Base-by-base conservation (phyloP, 2,329 filamentous ascomycete species). In the Cucurbitaria berberidis region DNA sequence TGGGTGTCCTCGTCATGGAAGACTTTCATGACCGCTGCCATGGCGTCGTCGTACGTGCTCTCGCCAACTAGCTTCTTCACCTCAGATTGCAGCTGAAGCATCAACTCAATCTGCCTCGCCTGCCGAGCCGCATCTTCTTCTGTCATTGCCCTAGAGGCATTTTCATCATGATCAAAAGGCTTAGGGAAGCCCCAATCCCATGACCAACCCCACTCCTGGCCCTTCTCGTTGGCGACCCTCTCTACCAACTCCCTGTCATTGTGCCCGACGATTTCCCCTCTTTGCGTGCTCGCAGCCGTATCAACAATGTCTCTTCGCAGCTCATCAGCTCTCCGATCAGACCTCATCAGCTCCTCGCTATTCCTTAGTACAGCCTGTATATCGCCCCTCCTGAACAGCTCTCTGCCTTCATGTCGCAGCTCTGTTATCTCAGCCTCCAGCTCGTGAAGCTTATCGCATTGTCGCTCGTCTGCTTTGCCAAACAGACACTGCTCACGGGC, bases 141-240 rank as follows among this genome's bases (percentile, higher is more conserved):
- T 9, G 41, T 13, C 9, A 18, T 15, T 15, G 44, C 41, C 1
- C 49, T 19, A 3, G 38, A 22, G 4, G 19, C 35, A 5, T 36
- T 34, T 7, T 38, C 27, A 2, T 65, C 55, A 13, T 59, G 52
- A 39, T 72, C 66, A 18, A 68, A 69, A 5, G 66, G 61, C 38
- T 52, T 61, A 2, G 71, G 69, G 35, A 68, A 68, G 4, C 68
- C 65, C 71, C 70, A 74, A 47, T 64, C 63, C 70, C 71, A 74
- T n/a, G 62, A 63, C 63, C 68, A 68, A 30, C 62, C 67, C 70
- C 70, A 73, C 36, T 72, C 61, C 48, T 70, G 68, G 3, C 68
- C 71, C 47, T 70, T 73, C 45, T 60, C 60, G 42, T 66, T 70
- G 8, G 56, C 70, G 8, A 69, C 62, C 32, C 52, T 60, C 49